These are phyloP conservation scores for Epichloe coenophiala DNA, from an alignment of 2,329 filamentous ascomycete species.

Conservation along the genomic window DNA sequence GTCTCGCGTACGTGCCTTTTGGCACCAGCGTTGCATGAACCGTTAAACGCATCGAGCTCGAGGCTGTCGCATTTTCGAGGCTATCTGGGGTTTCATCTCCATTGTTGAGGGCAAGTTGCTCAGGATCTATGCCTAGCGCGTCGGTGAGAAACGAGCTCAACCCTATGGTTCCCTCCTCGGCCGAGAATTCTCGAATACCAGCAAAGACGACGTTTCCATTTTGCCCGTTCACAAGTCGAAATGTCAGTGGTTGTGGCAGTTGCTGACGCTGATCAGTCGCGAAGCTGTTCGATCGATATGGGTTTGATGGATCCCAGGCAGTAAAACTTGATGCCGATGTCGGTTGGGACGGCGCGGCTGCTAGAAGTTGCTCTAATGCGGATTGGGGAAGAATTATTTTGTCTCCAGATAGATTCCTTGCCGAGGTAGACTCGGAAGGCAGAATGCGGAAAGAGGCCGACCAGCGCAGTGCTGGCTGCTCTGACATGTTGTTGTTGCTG, in stretches of 20 bases:
- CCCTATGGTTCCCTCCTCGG: slow-evolving; percentile 60
- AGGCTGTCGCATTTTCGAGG: slow-evolving; percentile 9
- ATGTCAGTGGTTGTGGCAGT: slow-evolving; percentile 81
- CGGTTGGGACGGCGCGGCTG: slow-evolving; percentile 35
- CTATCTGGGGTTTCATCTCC: slow-evolving; percentile 10
- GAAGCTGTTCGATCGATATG: slow-evolving; percentile 38
- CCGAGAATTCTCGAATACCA: slow-evolving; percentile 90
- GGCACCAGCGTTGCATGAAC: slow-evolving; percentile 67
- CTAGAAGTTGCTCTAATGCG: slow-evolving; percentile 75
- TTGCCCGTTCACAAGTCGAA: slow-evolving; percentile 67
- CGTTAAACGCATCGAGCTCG: slow-evolving; percentile 34
- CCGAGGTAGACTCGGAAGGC: slow-evolving; percentile 26
- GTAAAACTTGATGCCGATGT: slow-evolving; percentile 28
- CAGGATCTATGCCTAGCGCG: slow-evolving; percentile 50
- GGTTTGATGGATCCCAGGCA: slow-evolving; percentile 58
- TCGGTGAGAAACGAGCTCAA: slow-evolving; percentile 65
- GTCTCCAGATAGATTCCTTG: slow-evolving; percentile 58
- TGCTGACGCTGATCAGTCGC: slow-evolving; percentile 46
- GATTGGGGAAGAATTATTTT: slow-evolving; percentile 88
- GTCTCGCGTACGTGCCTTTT: slow-evolving; percentile 80
- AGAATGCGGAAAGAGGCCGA: slow-evolving; percentile 54
- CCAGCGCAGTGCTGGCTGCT: slow-evolving; percentile 44
- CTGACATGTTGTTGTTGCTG: slow-evolving; percentile 14
- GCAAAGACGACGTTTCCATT: slow-evolving; percentile 73
- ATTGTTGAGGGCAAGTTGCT: slow-evolving; percentile 14